Conservation (phyloP, 2,329 filamentous ascomycete genomes). For the Cercospora sojina region DNA sequence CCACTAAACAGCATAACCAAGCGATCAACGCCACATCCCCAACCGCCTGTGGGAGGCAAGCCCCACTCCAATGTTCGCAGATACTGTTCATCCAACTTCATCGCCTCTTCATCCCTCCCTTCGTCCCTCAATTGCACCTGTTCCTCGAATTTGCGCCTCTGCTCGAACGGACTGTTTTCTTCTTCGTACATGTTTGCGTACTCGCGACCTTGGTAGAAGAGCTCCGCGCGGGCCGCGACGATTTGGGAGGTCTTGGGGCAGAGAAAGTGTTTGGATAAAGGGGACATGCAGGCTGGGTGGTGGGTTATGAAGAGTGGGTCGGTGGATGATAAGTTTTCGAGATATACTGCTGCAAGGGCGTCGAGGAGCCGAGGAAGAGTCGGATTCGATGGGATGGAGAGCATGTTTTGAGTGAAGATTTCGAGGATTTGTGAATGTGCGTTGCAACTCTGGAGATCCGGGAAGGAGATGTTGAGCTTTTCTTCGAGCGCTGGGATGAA, state of each 20-base stretch:
- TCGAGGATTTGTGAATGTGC: constrained; percentile 55
- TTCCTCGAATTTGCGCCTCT: constrained; percentile 75
- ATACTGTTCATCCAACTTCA: constrained; percentile 73
- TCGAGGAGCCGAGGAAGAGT: constrained; percentile 75
- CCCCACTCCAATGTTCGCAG: constrained; percentile 82
- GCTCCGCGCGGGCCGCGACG: constrained; percentile 40
- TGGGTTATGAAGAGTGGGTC: constrained; percentile 81
- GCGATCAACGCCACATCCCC: constrained; percentile 91
- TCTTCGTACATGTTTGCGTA: constrained; percentile 98
- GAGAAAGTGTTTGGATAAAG: constrained; percentile 80
- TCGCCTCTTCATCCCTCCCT: constrained; percentile 48
- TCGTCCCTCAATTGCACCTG: constrained; percentile 46
- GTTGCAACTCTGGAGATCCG: constrained; percentile 54
- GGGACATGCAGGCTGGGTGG: constrained; percentile 87
- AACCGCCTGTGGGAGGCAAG: constrained; percentile 91
- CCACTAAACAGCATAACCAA: constrained; percentile 89
- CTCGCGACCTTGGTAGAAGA: constrained; percentile 63
- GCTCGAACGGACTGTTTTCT: constrained; percentile 87
- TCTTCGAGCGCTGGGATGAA: constrained; percentile 79
- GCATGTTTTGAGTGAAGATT: constrained; percentile 53
- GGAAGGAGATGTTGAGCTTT: constrained; percentile 61
- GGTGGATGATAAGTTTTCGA: constrained; percentile 76
- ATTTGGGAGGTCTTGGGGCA: constrained; percentile 65
- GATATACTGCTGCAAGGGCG: constrained; percentile 68
- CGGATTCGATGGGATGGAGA: constrained; percentile 52